A percentile compares a stretch with the other conserved stretches of the same genome.
Evolutionary conservation across 1,139 yeast genomes (phyloP).

Genomic region (Suhomyces terraborum): DNA sequence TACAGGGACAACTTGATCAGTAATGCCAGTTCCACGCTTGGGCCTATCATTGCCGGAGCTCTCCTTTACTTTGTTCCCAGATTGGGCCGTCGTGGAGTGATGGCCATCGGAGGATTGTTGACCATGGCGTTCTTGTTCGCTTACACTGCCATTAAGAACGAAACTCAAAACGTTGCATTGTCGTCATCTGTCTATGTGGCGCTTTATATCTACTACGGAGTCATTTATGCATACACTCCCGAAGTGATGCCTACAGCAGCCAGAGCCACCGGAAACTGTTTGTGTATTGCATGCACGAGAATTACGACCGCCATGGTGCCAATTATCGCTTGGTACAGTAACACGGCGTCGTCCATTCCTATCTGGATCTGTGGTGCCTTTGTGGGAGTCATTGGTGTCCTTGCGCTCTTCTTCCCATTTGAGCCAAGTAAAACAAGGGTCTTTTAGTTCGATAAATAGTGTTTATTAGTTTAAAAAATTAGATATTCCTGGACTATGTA

Average conservation of each 20-base stretch:
- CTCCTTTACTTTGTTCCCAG: constrained; percentile 42
- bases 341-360: constrained; percentile 48
- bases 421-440: constrained; percentile 39
- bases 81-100: constrained; percentile 57
- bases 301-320: constrained; percentile 53
- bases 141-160: constrained; percentile 54
- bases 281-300: constrained; percentile 51
- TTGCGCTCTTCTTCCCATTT: constrained; percentile 49
- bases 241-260: constrained; percentile 59
- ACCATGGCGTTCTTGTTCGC: constrained; percentile 59
- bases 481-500: too few relatives aligned
- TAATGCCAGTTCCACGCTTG: constrained; percentile 53
- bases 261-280: constrained; percentile 57
- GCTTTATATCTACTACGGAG: constrained; percentile 55
- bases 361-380: constrained; percentile 63
- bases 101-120: constrained; percentile 53
- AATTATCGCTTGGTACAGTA: constrained; percentile 50
- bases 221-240: constrained; percentile 59
- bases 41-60: constrained; percentile 57
- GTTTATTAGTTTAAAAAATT: neutral
- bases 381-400: constrained; percentile 45
- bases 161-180: constrained; percentile 54
- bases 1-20: constrained; percentile 57
- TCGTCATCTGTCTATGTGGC: constrained; percentile 53
- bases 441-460: constrained; percentile 15